phyloP scores from a whole-genome alignment of 108 stramenopile species.

The Chaetoceros tenuissimus region DNA sequence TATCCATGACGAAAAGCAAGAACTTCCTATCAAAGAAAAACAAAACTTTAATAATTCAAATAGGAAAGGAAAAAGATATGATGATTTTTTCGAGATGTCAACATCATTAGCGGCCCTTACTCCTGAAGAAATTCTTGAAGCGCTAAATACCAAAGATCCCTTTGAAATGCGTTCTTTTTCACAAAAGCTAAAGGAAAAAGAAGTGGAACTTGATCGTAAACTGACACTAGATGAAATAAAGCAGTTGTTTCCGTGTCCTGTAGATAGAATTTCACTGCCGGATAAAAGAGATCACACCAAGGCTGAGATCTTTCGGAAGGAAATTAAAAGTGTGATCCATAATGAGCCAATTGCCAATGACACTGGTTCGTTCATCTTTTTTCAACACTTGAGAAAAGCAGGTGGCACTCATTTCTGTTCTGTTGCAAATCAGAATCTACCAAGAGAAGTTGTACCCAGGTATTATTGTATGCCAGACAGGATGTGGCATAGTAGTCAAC shows the following conservation, averaged over 20 bases:
- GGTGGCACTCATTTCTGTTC: conserved; percentile 77
- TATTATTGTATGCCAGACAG: conserved; percentile 79
- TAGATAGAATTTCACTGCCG: conserved; percentile 51
- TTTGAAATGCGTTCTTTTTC: conserved; percentile 64
- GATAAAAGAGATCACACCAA: conserved; percentile 47
- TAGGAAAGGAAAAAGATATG: too few relatives aligned
- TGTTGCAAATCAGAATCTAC: conserved; percentile 60
- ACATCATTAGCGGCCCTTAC: conserved; percentile 39
- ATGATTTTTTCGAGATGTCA: too few relatives aligned
- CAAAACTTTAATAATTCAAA: too few relatives aligned
- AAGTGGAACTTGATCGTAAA: conserved; percentile 26
- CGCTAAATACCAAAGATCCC: conserved; percentile 47
- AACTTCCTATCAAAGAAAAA: too few relatives aligned
- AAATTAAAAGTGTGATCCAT: conserved; percentile 1
- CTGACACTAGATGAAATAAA: conserved; percentile 33
- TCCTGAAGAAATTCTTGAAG: conserved; percentile 31
- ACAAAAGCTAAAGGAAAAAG: conserved; percentile 30
- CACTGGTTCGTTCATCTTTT: conserved; percentile 49
- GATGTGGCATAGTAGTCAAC: conserved; percentile 25
- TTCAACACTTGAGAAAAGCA: conserved; percentile 76
- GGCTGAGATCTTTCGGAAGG: conserved; percentile 45
- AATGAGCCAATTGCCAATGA: too few relatives aligned
- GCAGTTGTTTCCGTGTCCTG: conserved; percentile 70
- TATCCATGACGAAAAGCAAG: too few relatives aligned
- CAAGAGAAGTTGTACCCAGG: conserved; percentile 31